Evolutionary conservation across 176 grass and related monocot genomes (phyloP), one percentile per base, ranked within the genome.

Genomic region (Panicum miliaceum): DNA sequence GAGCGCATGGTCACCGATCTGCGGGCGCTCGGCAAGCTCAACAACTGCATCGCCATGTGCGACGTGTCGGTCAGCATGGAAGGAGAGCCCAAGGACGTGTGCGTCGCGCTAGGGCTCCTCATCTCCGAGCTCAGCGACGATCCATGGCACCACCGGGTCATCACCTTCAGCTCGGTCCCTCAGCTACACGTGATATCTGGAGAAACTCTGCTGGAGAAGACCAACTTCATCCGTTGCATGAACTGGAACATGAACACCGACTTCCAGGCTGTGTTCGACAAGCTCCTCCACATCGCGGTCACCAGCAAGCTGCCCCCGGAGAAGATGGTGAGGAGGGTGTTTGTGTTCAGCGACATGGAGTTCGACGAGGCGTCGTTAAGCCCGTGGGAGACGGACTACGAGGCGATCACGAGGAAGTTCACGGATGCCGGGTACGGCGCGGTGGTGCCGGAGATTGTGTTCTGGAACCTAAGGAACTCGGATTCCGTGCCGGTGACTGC

Each of bases 321-420:
- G 73, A 74, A 58, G 75, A 97, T 93, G 91, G 82, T 93, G 34
- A 85, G 52, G 87, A 65, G 20, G 71, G 80, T 96, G 71, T 83
- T 96, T n/a, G 91, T 93, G 58, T 93, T 96, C 87, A 96, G 91
- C 53, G 94, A 96, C 78, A 91, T 96, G 94, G 94, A 96, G 76
- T 96, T 96, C 80, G 94, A 96, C 38, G 0, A 34, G 71, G 94
- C 91, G 42, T 96, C 91, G 22, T 45, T 20, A 4, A 85, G 53
- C 16, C 54, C 73, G 5, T 97, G 91, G 94, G 94, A 97, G 75
- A 97, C 94, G 12, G 91, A 93, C 73, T 79, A 97, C 57, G 89
- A 90, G 91, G 91, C 89, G 37, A 88, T 91, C 68, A 53, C 11
- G 10, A 70, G 91, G 65, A 94, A 94, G 82, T 97, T 86, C 42